phyloP scores from a whole-genome alignment of 2,329 filamentous ascomycete species.

The Paecilomyces formosus region DNA sequence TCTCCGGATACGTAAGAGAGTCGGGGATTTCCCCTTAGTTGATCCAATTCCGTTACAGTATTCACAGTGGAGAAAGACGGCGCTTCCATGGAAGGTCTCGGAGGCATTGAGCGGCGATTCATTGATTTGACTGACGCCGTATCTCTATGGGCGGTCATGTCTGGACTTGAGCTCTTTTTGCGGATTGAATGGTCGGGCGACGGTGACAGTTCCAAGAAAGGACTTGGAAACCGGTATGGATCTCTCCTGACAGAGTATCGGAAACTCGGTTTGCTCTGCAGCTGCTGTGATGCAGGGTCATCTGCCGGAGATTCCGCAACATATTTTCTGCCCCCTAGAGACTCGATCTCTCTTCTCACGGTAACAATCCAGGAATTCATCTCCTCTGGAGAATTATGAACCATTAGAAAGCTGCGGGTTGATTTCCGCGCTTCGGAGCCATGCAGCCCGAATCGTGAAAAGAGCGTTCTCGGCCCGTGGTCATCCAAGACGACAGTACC shows the following conservation, averaged over 20 bases:
- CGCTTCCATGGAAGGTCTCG: slow-evolving; percentile 10
- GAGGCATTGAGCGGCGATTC: slow-evolving; percentile 12
- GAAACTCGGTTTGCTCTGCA: slow-evolving; percentile 17
- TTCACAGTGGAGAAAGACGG: slow-evolving; percentile 13
- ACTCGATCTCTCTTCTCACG: slow-evolving; percentile 39
- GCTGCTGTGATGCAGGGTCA: slow-evolving; percentile 12
- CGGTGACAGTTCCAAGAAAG: not conserved
- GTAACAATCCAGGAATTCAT: slow-evolving; percentile 40
- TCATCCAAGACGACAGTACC: slow-evolving; percentile 17
- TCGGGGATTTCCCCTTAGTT: slow-evolving; percentile 11
- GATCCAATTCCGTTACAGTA: slow-evolving; percentile 13
- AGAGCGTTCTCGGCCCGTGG: slow-evolving; percentile 21
- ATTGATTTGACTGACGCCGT: slow-evolving; percentile 5
- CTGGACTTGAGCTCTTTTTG: slow-evolving; percentile 5
- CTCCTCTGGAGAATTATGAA: slow-evolving; percentile 36
- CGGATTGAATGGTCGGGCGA: slow-evolving; percentile 2
- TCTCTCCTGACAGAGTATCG: slow-evolving; percentile 28
- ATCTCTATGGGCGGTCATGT: slow-evolving; percentile 1
- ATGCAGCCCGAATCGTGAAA: slow-evolving; percentile 34
- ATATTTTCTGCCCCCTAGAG: slow-evolving; percentile 38
- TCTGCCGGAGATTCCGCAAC: slow-evolving; percentile 28
- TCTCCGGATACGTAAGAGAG: slow-evolving; percentile 15
- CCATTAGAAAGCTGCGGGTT: slow-evolving; percentile 35
- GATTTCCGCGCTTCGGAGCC: slow-evolving; percentile 24
- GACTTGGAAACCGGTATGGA: slow-evolving; percentile 18